Base-by-base conservation (phyloP, 1,284 basidiomycete species). In the Tylopilus orsonianus region DNA sequence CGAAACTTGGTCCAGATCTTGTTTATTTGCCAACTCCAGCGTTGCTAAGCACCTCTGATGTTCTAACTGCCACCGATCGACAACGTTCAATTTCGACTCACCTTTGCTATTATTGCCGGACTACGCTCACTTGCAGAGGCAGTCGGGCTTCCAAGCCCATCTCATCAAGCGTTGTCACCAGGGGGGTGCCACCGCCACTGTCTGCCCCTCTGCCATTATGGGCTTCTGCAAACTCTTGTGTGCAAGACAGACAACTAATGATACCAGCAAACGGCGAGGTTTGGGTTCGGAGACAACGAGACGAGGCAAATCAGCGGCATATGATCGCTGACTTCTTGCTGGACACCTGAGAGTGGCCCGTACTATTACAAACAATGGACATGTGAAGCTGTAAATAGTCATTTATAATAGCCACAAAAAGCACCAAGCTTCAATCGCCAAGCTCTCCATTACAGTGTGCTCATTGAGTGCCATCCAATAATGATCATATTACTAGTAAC, bases 31-130 rank as follows among this genome's bases (percentile, higher is more conserved):
- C 46, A 42, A 34, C 27, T 4, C 33, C 41, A 30, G 20, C 32
- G 23, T 30, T 45, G 36, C 32, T 41, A 10, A 38, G 40, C 34
- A 36, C 19, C 23, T 42, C 39, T 52, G 52, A 51, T 60, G 52
- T 54, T 56, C 56, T 35, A 58, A 54, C 49, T 44, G 49, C 46
- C 53, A 33, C 41, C 13, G 32, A 49, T 30, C 55, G 39, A 56
- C 24, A 49, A 10, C 55, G 52, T 12, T 71, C 72, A 8, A 70
- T 88, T 20, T 73, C 78, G 1, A 66, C 72, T 0, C 59, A 71
- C 26, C 72, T 92, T 2, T 92, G 89, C 61, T 91, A 92, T 62
- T 75, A 81, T 8, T 92, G 89, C 58, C 77, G 85, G 50, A 85
- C 87, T 5, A 83, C 79, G 1, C 68, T 90, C 34, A 85, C 84